Base-by-base conservation (phyloP, 257 asterid genomes). In the Solanum lignicaule region DNA sequence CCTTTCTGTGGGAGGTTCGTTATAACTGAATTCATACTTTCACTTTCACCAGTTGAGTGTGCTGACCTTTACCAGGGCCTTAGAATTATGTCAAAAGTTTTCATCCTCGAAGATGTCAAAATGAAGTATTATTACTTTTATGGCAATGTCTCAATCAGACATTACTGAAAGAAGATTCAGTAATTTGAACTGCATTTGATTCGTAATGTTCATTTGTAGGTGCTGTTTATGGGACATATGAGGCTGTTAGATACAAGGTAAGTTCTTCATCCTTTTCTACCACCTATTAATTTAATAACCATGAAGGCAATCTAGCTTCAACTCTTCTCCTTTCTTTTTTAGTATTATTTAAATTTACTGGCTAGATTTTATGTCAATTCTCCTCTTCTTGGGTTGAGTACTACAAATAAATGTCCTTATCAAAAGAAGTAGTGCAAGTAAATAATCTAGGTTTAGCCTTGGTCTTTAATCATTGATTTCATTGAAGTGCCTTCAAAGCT, bases 151-250 rank as follows among this genome's bases (percentile, higher is more conserved):
- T 81, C 25, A 14, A 29, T 79, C 6, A 27, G 66, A 43, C 21
- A 78, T 78, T 14, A 14, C 15, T 5, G 18, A 41, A 78, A 79
- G 14, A n/a, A 14, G 25, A 21, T 25, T 43, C 6, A 41, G 36
- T 79, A 43, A n/a, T 41, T 41, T 78, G 84, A 43, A 41, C 65
- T 79, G 38, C n/a, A 25, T 43, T 79, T 43, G 5, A 79, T 27
- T 25, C 8, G 8, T 79, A 5, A 25, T 41, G 25, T 27, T 79
- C 66, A 43, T 41, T 79, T 86, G 85, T 93, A 93, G 97, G 95
- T 88, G 97, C 94, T 87, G 97, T 94, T 79, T 94, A 93, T 90
- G 97, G 95, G 89, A 94, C 94, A 35, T 93, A 93, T 75, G 95
- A 94, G 90, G 97, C 94, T 88, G 88, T 93, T 88, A 90, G 94